phyloP scores from a whole-genome alignment of 1,284 basidiomycete species.

The Volvariella surrecta region DNA sequence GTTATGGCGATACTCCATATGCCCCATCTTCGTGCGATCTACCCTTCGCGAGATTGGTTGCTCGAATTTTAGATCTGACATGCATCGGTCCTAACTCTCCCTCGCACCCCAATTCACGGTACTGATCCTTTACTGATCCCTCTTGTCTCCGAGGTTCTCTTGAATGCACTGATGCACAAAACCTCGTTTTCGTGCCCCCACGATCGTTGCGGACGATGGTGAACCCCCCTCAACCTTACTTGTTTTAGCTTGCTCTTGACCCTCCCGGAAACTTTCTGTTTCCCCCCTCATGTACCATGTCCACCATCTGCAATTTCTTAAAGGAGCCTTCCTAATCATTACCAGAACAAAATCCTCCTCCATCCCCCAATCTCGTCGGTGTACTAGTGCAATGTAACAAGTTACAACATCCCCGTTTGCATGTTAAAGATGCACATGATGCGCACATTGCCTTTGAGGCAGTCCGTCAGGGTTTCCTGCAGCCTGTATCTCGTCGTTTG shows the following conservation, averaged over 20 bases:
- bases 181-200: constrained; percentile 20
- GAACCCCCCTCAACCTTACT: constrained; percentile 6
- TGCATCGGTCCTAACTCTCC: constrained; percentile 4
- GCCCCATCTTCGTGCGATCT: not conserved
- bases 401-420: constrained; percentile 53
- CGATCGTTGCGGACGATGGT: constrained; percentile 17
- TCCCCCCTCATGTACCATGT: constrained; percentile 19
- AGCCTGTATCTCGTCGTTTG: constrained; percentile 40
- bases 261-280: constrained; percentile 12
- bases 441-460: constrained; percentile 54
- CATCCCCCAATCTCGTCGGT: not conserved
- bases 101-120: constrained; percentile 13
- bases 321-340: constrained; percentile 9
- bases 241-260: constrained; percentile 4
- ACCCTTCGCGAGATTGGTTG: not conserved
- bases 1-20: constrained; percentile 6
- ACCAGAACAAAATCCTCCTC: constrained; percentile 14
- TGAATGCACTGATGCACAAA: constrained; percentile 19
- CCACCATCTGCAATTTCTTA: constrained; percentile 7
- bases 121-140: constrained; percentile 14
- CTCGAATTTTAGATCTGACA: constrained; percentile 1
- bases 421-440: constrained; percentile 55
- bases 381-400: constrained; percentile 34
- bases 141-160: constrained; percentile 15
- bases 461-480: constrained; percentile 43